These are phyloP conservation scores for Kodamaea plutei DNA, from an alignment of 1,139 yeast species.

Conservation along the genomic window DNA sequence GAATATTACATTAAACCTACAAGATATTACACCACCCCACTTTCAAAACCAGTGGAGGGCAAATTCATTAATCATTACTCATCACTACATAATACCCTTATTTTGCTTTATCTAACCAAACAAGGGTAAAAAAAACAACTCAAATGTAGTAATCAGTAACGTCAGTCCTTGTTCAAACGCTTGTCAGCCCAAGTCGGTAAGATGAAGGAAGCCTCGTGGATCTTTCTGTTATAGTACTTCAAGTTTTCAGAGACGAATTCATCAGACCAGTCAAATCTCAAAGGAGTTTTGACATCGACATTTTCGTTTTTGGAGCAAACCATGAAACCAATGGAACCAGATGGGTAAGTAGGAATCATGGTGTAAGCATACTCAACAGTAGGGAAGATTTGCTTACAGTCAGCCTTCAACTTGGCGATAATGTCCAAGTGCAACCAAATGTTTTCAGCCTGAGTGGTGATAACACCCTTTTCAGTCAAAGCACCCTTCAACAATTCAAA, in stretches of 20 bases:
- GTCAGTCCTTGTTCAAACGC: slow-evolving; percentile 20
- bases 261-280: slow-evolving; percentile 56
- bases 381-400: slow-evolving; percentile 79
- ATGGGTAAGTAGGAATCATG: slow-evolving; percentile 88
- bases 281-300: slow-evolving; percentile 62
- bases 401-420: slow-evolving; percentile 68
- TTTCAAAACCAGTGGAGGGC: too few relatives aligned
- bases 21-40: too few relatives aligned
- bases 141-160: slow-evolving; percentile 5
- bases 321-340: slow-evolving; percentile 94
- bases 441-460: slow-evolving; percentile 88
- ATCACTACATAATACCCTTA: slow-evolving; percentile 5
- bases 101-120: slow-evolving; percentile 9
- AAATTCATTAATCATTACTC: slow-evolving; percentile 9
- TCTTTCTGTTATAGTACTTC: slow-evolving; percentile 73
- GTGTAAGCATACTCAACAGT: slow-evolving; percentile 84
- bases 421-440: slow-evolving; percentile 84
- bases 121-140: slow-evolving; percentile 6
- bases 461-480: slow-evolving; percentile 80
- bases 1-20: too few relatives aligned
- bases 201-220: slow-evolving; percentile 83
- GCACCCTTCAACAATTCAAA: slow-evolving; percentile 77
- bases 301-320: slow-evolving; percentile 74
- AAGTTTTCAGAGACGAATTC: slow-evolving; percentile 61
- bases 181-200: slow-evolving; percentile 81